Percentiles rank a stretch among this genome's conserved stretches.
Evolutionary conservation across 2,329 filamentous ascomycete species (phyloP).

Genomic region (Aspergillus niger): DNA sequence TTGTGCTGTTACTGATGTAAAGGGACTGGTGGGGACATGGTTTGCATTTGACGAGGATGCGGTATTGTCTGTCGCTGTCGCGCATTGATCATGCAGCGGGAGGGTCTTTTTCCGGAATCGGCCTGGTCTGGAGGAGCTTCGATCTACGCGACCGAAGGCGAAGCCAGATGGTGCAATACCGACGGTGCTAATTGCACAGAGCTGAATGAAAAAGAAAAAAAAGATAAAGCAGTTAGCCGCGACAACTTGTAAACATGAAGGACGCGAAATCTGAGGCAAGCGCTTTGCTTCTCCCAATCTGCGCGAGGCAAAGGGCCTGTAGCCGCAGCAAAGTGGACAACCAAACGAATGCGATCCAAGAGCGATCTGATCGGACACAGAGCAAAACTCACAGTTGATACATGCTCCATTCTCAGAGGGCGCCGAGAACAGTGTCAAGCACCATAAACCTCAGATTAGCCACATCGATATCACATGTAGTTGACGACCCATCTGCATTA

Average conservation of each 20-base stretch:
- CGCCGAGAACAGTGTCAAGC: constrained; percentile 32
- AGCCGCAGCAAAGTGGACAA: background rate
- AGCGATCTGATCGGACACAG: background rate
- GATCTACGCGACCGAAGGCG: constrained; percentile 56
- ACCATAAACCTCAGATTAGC: constrained; percentile 37
- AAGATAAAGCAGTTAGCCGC: background rate
- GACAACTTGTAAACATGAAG: background rate
- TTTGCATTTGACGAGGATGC: constrained; percentile 18
- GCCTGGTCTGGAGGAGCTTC: constrained; percentile 33
- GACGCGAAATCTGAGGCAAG: background rate
- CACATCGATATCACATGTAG: constrained; percentile 33
- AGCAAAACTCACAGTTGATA: constrained; percentile 40
- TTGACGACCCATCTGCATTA: constrained; percentile 38
- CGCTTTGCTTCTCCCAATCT: background rate
- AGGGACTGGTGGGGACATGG: constrained; percentile 21
- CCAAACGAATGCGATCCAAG: constrained; percentile 1
- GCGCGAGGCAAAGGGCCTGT: background rate
- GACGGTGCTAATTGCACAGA: constrained; percentile 65
- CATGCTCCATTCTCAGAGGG: constrained; percentile 43
- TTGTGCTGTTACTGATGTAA: constrained; percentile 19
- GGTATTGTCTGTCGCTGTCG: constrained; percentile 17
- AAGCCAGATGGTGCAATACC: constrained; percentile 62
- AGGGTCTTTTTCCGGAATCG: constrained; percentile 31
- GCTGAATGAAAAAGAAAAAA: constrained; percentile 39
- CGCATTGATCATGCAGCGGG: constrained; percentile 24